Evolutionary conservation across 306 rosid species (phyloP).

Genomic region (Calophaca sinica): DNA sequence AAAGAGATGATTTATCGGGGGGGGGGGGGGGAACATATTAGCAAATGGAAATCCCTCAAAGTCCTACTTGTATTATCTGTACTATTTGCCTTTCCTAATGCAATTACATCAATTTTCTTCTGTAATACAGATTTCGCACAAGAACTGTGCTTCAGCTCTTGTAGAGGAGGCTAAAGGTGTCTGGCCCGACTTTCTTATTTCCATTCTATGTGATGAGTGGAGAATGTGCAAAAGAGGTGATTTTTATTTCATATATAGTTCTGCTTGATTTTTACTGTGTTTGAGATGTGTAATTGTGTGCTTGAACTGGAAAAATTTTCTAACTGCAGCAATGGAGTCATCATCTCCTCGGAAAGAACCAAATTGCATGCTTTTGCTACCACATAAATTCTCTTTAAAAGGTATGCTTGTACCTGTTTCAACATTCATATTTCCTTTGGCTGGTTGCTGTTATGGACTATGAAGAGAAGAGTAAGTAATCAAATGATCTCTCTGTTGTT

Average conservation of each 20-base stretch:
- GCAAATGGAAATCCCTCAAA: background rate
- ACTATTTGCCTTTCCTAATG: conserved; percentile 23
- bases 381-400: conserved; percentile 54
- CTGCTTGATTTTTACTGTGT: conserved; percentile 35
- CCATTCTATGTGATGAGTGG: conserved; percentile 84
- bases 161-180: conserved; percentile 73
- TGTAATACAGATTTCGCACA: conserved; percentile 71
- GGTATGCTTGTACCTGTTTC: conserved; percentile 57
- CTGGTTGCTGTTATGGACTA: conserved; percentile 17
- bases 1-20: no score
- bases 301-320: conserved; percentile 46
- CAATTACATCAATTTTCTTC: conserved; percentile 35
- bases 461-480: conserved; percentile 31
- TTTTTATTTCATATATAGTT: conserved; percentile 35
- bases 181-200: conserved; percentile 82
- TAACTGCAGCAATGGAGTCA: conserved; percentile 81
- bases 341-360: conserved; percentile 83
- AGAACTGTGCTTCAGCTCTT: conserved; percentile 66
- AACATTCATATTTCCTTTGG: conserved; percentile 30
- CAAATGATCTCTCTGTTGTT: conserved; percentile 39
- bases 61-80: conserved; percentile 4
- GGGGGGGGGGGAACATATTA: no score
- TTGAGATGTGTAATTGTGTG: conserved; percentile 37
- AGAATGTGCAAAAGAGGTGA: conserved; percentile 90
- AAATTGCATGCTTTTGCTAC: conserved; percentile 63